Conservation (phyloP, 257 asterid genomes). For the Jacaranda mimosifolia region DNA sequence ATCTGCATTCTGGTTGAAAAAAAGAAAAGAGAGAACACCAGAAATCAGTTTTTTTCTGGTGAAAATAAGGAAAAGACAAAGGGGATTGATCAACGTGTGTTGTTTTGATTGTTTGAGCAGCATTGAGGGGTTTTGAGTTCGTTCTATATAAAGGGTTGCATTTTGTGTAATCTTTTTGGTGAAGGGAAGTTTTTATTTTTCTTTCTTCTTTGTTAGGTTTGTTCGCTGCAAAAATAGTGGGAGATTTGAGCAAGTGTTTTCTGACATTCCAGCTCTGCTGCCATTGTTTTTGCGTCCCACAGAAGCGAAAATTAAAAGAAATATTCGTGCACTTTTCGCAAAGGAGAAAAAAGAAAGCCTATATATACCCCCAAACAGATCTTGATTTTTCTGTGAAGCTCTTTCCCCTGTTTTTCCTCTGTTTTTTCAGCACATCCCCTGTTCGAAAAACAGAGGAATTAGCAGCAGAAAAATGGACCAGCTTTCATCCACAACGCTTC, state of each 20-base stretch:
- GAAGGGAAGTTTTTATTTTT: constrained; percentile 5
- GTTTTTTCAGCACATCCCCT: constrained; percentile 31
- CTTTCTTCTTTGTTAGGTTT: too few relatives aligned
- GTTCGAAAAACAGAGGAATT: constrained; percentile 42
- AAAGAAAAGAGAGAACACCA: neutral
- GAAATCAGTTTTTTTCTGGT: constrained; percentile 27
- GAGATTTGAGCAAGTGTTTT: constrained; percentile 53
- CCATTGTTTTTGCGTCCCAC: constrained; percentile 59
- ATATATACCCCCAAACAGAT: constrained; percentile 36
- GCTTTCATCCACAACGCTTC: constrained; percentile 44
- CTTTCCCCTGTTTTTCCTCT: constrained; percentile 45
- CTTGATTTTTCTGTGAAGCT: constrained; percentile 27
- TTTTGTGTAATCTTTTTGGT: constrained; percentile 17
- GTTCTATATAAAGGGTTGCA: constrained; percentile 12
- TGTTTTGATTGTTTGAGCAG: constrained; percentile 27
- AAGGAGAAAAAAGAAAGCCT: constrained; percentile 27
- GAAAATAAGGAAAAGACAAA: neutral
- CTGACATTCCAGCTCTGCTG: constrained; percentile 73
- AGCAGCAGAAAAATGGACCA: constrained; percentile 54
- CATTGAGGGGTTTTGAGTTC: constrained; percentile 33
- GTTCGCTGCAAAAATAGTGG: constrained; percentile 34
- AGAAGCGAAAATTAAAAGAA: constrained; percentile 55
- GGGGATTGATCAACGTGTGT: constrained; percentile 12
- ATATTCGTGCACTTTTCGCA: constrained; percentile 55
- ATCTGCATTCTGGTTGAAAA: constrained; percentile 29